phyloP scores from a whole-genome alignment of 2,329 filamentous ascomycete species.

The Verticillium nubilum region DNA sequence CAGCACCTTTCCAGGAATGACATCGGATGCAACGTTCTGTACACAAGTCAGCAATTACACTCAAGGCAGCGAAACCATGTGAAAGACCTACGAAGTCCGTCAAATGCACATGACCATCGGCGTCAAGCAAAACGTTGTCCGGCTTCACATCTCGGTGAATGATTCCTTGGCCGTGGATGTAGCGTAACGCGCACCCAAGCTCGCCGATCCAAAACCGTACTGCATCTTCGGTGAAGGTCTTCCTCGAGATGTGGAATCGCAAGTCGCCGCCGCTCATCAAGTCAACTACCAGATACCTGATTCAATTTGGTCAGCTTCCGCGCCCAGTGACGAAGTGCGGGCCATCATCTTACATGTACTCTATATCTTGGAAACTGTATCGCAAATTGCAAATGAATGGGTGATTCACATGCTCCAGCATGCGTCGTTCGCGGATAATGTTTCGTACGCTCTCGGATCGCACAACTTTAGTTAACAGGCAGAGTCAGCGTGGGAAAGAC shows the following conservation, averaged over 20 bases:
- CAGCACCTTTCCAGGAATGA: constrained; percentile 72
- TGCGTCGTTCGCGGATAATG: constrained; percentile 93
- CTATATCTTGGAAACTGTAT: constrained; percentile 98
- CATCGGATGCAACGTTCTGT: constrained; percentile 94
- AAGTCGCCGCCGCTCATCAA: constrained; percentile 97
- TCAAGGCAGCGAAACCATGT: constrained; percentile 24
- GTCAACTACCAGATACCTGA: constrained; percentile 95
- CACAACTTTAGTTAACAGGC: constrained; percentile 59
- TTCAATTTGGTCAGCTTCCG: constrained; percentile 19
- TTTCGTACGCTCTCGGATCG: constrained; percentile 97
- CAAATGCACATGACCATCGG: constrained; percentile 90
- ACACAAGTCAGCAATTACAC: constrained; percentile 14
- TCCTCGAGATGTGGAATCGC: constrained; percentile 94
- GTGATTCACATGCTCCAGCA: constrained; percentile 97
- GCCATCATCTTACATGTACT: constrained; percentile 73
- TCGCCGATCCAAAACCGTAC: constrained; percentile 97
- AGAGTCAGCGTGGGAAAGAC: constrained; percentile 6
- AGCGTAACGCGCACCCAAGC: constrained; percentile 82
- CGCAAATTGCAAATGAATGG: constrained; percentile 97
- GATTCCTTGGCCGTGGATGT: constrained; percentile 80
- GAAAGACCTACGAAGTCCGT: constrained; percentile 79
- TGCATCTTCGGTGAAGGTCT: constrained; percentile 96
- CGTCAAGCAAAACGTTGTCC: constrained; percentile 83
- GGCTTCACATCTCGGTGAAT: constrained; percentile 90
- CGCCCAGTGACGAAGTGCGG: constrained; percentile 28